A percentile compares a stretch with the other conserved stretches of the same genome.
Evolutionary conservation across 2,329 filamentous ascomycete species (phyloP).

Genomic region (Fusarium sp.): DNA sequence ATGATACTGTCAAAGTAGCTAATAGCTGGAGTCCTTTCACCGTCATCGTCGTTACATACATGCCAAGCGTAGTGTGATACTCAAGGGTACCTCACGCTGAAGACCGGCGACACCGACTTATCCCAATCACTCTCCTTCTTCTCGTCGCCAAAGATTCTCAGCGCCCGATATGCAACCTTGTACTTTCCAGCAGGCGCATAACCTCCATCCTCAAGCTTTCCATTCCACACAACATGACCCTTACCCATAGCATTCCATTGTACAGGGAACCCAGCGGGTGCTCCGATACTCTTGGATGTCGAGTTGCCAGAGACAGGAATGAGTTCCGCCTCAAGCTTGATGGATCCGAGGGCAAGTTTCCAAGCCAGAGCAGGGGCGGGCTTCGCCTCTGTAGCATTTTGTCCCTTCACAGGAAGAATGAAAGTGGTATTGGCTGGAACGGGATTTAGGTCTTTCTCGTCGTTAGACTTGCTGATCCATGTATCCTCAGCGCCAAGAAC

Average conservation of each 20-base stretch:
- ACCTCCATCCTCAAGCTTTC: slow-evolving; percentile 60
- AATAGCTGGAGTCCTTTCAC: no score
- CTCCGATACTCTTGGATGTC: slow-evolving; percentile 20
- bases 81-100: slow-evolving; percentile 59
- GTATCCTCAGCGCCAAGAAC: slow-evolving; percentile 44
- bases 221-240: slow-evolving; percentile 57
- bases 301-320: slow-evolving; percentile 52
- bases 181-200: slow-evolving; percentile 65
- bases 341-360: slow-evolving; percentile 61
- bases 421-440: slow-evolving; percentile 57
- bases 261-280: slow-evolving; percentile 53
- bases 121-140: slow-evolving; percentile 63
- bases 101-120: slow-evolving; percentile 55
- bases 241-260: slow-evolving; percentile 48
- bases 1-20: no score
- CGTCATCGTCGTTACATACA: background rate
- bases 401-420: slow-evolving; percentile 57
- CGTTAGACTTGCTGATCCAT: slow-evolving; percentile 53
- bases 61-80: background rate
- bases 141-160: slow-evolving; percentile 65
- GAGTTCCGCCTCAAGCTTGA: slow-evolving; percentile 59
- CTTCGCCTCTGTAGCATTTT: slow-evolving; percentile 41
- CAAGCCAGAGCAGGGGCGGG: slow-evolving; percentile 57
- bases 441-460: slow-evolving; percentile 43
- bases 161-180: slow-evolving; percentile 62